Conservation (phyloP, 1,284 basidiomycete species). For the Cutaneotrichosporon cutaneum region DNA sequence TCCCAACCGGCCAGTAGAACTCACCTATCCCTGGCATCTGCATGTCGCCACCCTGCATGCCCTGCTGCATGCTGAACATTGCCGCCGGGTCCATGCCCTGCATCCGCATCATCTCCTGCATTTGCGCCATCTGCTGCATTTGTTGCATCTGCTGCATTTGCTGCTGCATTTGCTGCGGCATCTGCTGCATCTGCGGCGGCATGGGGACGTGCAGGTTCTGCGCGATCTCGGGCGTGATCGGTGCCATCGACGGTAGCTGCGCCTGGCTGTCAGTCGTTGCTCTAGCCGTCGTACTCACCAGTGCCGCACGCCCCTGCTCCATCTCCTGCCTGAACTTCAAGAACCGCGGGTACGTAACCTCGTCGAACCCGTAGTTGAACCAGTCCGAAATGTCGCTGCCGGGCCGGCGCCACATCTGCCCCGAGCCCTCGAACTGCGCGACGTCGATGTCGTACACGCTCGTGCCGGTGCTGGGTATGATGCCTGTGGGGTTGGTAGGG, state of each 20-base stretch:
- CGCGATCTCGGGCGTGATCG: conserved; percentile 40
- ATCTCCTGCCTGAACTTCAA: conserved; percentile 79
- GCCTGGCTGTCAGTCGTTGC: conserved; percentile 26
- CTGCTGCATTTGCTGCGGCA: conserved; percentile 29
- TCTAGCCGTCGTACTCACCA: conserved; percentile 38
- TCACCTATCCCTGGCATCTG: conserved; percentile 4
- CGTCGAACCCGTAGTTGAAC: conserved; percentile 99
- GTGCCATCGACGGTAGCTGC: conserved; percentile 35
- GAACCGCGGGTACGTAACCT: conserved; percentile 90
- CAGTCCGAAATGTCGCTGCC: conserved; percentile 94
- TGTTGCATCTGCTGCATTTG: conserved; percentile 54
- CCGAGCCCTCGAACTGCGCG: conserved; percentile 69
- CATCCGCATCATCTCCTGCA: conserved; percentile 47
- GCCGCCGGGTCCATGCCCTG: conserved; percentile 48
- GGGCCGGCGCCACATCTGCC: conserved; percentile 82
- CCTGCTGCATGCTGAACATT: conserved; percentile 34
- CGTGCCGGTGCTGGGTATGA: conserved; percentile 59
- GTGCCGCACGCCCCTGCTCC: conserved; percentile 58
- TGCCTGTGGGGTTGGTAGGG: conserved; percentile 61
- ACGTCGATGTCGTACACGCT: conserved; percentile 88
- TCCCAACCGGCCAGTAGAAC: not conserved
- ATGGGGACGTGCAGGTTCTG: conserved; percentile 33
- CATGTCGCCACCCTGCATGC: conserved; percentile 19
- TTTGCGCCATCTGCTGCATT: conserved; percentile 38
- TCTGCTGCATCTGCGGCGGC: conserved; percentile 54